Base-by-base conservation (phyloP, 495 filamentous ascomycete species). In the Neurospora sp. region DNA sequence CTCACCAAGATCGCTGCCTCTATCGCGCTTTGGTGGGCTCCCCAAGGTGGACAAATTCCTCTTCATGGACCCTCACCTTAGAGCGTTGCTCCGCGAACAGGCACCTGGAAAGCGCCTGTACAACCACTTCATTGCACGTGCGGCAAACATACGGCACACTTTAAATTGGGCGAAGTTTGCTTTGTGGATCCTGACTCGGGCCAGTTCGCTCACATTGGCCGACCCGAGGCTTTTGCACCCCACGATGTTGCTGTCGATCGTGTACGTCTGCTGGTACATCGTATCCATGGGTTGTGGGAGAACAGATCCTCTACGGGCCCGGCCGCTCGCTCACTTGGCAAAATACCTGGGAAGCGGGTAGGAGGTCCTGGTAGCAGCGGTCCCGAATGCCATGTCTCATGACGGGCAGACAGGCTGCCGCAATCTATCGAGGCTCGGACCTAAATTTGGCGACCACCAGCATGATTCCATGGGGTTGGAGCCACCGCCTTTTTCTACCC, bases 201-300 rank as follows among this genome's bases (percentile, higher is more conserved):
- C 74, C 75, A 76, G 74, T 71, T 74, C 71, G 73, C 71, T 75
- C 76, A 82, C 78, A 80, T 79, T 82, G 79, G 79, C 73, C 75
- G 72, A 59, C 35, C 72, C 10, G 69, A 73, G 71, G 37, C 69
- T 59, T 75, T 77, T 75, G 74, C 78, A 77, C 79, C 76, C 79
- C 79, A 82, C 79, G 80, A 79, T 79, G 76, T 61, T 73, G 76
- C 76, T 76, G 80, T 79, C 79, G 80, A 82, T 82, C 79, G 77
- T 70, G 69, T 75, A 73, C 74, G 73, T 72, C 72, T 69, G 76
- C 70, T 78, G 78, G 74, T 70, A 74, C 75, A 75, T 76, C 71
- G 40, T 68, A 44, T 35, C 73, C 69, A 72, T 73, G 71, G 72
- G 70, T 69, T 75, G 70, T 70, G 70, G 72, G 74, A 70, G 70